These are phyloP conservation scores for Lichtheimia hyalospora DNA, from an alignment of 371 early-diverging fungal species.

Conservation along the genomic window DNA sequence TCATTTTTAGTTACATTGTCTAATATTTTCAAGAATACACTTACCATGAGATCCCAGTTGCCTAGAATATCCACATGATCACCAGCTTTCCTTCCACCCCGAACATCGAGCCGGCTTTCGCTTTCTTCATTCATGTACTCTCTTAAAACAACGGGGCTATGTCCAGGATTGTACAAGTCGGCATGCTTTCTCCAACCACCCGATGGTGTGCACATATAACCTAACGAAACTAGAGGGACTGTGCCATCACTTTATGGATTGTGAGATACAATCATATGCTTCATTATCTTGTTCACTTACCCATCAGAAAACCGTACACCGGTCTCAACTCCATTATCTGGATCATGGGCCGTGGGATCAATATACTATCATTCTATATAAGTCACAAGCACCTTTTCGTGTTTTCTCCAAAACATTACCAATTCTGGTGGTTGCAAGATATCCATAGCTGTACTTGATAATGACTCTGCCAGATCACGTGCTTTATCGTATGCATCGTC, in stretches of 20 bases:
- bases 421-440: conserved; percentile 11
- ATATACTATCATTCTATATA: conserved; percentile 28
- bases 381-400: background rate
- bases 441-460: conserved; percentile 6
- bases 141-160: conserved; percentile 70
- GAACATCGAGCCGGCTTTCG: conserved; percentile 61
- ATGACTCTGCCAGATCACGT: conserved; percentile 2
- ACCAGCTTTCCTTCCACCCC: conserved; percentile 82
- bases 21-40: background rate
- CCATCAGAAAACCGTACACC: conserved; percentile 58
- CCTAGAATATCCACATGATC: conserved; percentile 91
- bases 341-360: conserved; percentile 40
- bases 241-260: conserved; percentile 81
- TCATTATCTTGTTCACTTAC: conserved; percentile 18
- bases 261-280: background rate
- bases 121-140: conserved; percentile 74
- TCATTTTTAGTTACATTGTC: no score
- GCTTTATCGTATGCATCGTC: conserved; percentile 9
- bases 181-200: conserved; percentile 83
- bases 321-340: conserved; percentile 44
- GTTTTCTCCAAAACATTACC: conserved; percentile 4
- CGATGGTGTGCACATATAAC: conserved; percentile 85
- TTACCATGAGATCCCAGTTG: conserved; percentile 52
- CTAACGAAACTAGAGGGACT: conserved; percentile 85
- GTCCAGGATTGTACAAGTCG: conserved; percentile 81